Conservation (phyloP, 2,329 filamentous ascomycete species). For the Penicillium nordicum region DNA sequence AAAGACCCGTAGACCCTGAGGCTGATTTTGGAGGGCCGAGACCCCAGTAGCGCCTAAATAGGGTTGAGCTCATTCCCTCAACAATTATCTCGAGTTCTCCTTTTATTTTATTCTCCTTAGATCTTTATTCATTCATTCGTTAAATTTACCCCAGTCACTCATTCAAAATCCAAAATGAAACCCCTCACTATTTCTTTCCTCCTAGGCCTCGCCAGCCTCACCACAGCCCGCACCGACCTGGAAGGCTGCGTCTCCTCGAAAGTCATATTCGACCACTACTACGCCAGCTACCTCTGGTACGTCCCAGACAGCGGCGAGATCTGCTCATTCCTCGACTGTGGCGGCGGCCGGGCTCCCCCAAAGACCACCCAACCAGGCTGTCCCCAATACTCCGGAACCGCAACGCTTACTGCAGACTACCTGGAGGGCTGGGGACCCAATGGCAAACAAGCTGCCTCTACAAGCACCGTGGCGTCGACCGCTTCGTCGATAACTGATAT, state of each 20-base stretch:
- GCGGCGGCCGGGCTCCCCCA: constrained; percentile 62
- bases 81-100: not conserved
- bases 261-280: constrained; percentile 23
- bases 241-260: constrained; percentile 25
- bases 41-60: not conserved
- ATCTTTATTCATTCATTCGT: constrained; percentile 1
- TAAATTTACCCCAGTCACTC: constrained; percentile 3
- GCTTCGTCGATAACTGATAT: constrained; percentile 1
- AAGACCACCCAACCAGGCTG: constrained; percentile 64
- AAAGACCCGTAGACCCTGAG: not conserved
- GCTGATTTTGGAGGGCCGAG: not conserved
- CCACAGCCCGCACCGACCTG: constrained; percentile 25
- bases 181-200: constrained; percentile 15
- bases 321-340: constrained; percentile 63
- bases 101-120: not conserved
- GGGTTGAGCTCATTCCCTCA: not conserved
- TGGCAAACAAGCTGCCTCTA: constrained; percentile 17
- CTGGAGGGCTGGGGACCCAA: constrained; percentile 23
- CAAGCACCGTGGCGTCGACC: constrained; percentile 11
- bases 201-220: constrained; percentile 13
- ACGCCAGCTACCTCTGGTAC: constrained; percentile 49
- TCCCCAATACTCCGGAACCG: constrained; percentile 25
- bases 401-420: constrained; percentile 22
- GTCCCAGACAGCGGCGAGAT: constrained; percentile 63
- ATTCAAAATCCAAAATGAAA: constrained; percentile 20